A percentile compares a stretch with the other conserved stretches of the same genome.
Conservation (phyloP, 768 basidiomycete species). For the Symmetrospora coprosmae region DNA sequence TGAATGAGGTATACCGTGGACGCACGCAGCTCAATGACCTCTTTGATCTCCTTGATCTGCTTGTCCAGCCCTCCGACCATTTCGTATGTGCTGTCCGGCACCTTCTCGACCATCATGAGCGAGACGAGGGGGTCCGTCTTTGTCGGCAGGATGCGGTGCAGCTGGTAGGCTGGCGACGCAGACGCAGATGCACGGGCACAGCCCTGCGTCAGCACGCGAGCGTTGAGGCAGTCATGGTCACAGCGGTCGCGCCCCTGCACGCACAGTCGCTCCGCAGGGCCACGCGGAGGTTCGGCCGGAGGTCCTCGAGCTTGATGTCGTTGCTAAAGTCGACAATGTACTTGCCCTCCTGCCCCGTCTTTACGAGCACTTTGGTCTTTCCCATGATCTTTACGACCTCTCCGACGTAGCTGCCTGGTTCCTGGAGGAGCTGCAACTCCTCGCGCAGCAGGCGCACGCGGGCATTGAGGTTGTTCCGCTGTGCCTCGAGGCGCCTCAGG, state of each 20-base stretch:
- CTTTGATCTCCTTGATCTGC: constrained; percentile 96
- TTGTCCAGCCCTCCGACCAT: constrained; percentile 99
- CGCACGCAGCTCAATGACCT: constrained; percentile 69
- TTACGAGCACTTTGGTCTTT: constrained; percentile 95
- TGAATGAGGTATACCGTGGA: background rate
- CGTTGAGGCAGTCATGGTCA: background rate
- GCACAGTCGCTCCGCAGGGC: constrained; percentile 64
- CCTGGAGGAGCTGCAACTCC: constrained; percentile 74
- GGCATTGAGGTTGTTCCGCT: constrained; percentile 91
- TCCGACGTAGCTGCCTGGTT: constrained; percentile 93
- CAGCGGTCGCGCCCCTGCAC: too few relatives aligned
- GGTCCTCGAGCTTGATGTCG: constrained; percentile 62
- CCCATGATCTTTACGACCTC: constrained; percentile 98
- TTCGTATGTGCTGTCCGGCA: constrained; percentile 96
- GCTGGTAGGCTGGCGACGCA: constrained; percentile 51
- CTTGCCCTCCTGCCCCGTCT: constrained; percentile 97
- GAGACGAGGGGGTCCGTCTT: constrained; percentile 97
- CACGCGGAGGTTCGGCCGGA: constrained; percentile 77
- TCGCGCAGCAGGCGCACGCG: constrained; percentile 70
- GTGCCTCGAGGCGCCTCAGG: constrained; percentile 82
- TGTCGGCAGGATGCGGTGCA: constrained; percentile 91
- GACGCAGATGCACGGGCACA: too few relatives aligned
- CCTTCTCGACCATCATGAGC: constrained; percentile 99
- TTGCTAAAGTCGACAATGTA: constrained; percentile 92
- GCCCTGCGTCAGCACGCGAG: too few relatives aligned